A percentile compares a stretch with the other conserved stretches of the same genome.
Conservation (phyloP, 768 basidiomycete genomes). For the Lepiota brunneoincarnata region DNA sequence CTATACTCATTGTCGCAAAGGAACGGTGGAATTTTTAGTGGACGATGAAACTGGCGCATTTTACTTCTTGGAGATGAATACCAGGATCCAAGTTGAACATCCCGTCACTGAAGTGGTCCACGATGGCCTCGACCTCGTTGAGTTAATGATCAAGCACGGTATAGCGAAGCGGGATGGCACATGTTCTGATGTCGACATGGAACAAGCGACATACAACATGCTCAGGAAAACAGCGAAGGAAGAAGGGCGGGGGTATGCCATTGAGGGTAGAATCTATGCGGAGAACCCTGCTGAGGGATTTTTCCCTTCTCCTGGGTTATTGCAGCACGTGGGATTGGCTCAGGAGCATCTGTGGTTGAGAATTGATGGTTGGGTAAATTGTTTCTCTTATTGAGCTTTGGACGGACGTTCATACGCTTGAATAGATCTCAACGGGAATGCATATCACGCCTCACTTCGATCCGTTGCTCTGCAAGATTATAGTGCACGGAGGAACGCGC, state of each 20-base stretch:
- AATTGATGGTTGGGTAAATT: constrained; percentile 58
- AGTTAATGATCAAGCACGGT: constrained; percentile 63
- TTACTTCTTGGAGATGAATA: constrained; percentile 75
- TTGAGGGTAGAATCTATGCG: constrained; percentile 60
- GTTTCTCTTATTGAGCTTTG: too few species aligned
- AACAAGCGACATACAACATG: constrained; percentile 35
- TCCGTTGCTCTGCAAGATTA: constrained; percentile 57
- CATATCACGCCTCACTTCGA: constrained; percentile 53
- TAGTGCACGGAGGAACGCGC: constrained; percentile 47
- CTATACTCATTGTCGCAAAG: constrained; percentile 26
- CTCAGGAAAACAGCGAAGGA: constrained; percentile 9
- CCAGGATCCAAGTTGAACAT: constrained; percentile 70
- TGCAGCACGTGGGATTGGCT: constrained; percentile 48
- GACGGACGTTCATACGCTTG: background rate
- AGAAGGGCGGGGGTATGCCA: constrained; percentile 32
- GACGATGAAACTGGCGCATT: constrained; percentile 50
- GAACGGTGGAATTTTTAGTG: constrained; percentile 68
- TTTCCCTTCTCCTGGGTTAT: constrained; percentile 55
- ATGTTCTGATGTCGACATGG: constrained; percentile 24
- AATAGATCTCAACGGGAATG: constrained; percentile 47
- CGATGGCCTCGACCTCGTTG: constrained; percentile 57
- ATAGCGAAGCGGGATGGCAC: constrained; percentile 28
- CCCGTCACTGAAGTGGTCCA: constrained; percentile 58
- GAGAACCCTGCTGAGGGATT: constrained; percentile 61
- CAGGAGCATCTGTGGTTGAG: constrained; percentile 46